Conservation (phyloP, 352 stramenopile genomes). For the Phytopythium kandeliae region DNA sequence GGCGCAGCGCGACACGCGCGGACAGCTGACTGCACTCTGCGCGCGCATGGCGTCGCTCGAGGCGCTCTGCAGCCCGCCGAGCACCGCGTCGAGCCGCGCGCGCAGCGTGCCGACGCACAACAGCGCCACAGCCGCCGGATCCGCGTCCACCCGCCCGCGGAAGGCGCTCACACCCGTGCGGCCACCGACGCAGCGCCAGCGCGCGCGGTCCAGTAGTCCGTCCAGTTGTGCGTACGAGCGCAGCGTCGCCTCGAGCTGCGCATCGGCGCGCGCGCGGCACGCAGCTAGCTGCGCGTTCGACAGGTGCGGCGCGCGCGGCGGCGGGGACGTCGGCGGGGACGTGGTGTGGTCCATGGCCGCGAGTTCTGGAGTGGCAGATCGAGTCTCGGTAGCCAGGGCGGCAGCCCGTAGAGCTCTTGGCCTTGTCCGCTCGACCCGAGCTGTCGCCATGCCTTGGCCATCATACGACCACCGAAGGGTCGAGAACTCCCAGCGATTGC, state of each 20-base stretch:
- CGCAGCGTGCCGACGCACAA: conserved; percentile 24
- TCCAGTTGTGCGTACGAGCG: conserved; percentile 19
- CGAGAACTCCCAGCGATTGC: no score
- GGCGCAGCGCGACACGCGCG: conserved; percentile 22
- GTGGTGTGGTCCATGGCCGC: background rate
- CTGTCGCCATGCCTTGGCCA: no score
- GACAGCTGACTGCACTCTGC: conserved; percentile 29
- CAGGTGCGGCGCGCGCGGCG: conserved; percentile 9
- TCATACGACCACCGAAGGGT: conserved; percentile 4
- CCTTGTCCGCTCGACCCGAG: no score
- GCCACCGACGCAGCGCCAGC: conserved; percentile 34
- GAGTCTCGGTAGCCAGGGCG: no score
- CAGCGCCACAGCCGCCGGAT: conserved; percentile 30
- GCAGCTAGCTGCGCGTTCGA: conserved; percentile 24
- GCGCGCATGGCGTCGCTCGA: conserved; percentile 40
- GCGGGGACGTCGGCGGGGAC: background rate
- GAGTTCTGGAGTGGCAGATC: no score
- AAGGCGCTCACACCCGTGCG: conserved; percentile 26
- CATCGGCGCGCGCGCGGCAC: conserved; percentile 29
- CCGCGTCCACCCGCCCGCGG: conserved; percentile 23
- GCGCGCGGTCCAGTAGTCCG: conserved; percentile 15
- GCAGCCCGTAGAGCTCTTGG: no score
- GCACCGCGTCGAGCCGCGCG: conserved; percentile 37
- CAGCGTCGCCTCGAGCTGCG: conserved; percentile 27
- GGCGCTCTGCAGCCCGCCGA: conserved; percentile 32